These are phyloP conservation scores for Ormosia semicastrata DNA, from an alignment of 306 rosid genomes.

Conservation along the genomic window DNA sequence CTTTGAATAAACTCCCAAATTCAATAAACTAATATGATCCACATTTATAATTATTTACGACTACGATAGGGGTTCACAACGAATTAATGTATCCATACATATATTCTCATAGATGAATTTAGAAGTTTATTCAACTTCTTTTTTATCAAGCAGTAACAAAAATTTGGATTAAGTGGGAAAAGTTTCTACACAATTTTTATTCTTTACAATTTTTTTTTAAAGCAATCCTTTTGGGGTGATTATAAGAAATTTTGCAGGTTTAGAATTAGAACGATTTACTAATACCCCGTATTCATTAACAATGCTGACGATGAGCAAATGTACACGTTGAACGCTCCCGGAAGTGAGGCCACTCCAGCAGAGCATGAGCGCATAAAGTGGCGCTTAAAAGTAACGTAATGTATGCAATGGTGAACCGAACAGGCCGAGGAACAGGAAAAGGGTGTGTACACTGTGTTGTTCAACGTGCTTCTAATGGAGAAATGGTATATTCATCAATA, in stretches of 20 bases:
- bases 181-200: not conserved
- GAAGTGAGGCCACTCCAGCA: not conserved
- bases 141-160: too few species aligned
- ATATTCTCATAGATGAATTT: too few species aligned
- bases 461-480: conserved; percentile 56
- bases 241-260: too few species aligned
- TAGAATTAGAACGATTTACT: not conserved
- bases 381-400: not conserved
- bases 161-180: not conserved
- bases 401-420: conserved; percentile 30
- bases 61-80: too few species aligned
- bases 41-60: too few species aligned
- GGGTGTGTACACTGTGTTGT: conserved; percentile 27
- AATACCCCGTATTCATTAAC: not conserved
- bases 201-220: too few species aligned
- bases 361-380: not conserved
- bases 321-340: not conserved
- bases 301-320: not conserved
- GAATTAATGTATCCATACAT: too few species aligned
- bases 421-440: conserved; percentile 38
- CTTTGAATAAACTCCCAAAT: too few species aligned
- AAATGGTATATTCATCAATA: conserved; percentile 40
- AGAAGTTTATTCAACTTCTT: too few species aligned
- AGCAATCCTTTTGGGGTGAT: too few species aligned
- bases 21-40: too few species aligned